Base-by-base conservation (phyloP, 495 filamentous ascomycete species). In the Podospora conica region DNA sequence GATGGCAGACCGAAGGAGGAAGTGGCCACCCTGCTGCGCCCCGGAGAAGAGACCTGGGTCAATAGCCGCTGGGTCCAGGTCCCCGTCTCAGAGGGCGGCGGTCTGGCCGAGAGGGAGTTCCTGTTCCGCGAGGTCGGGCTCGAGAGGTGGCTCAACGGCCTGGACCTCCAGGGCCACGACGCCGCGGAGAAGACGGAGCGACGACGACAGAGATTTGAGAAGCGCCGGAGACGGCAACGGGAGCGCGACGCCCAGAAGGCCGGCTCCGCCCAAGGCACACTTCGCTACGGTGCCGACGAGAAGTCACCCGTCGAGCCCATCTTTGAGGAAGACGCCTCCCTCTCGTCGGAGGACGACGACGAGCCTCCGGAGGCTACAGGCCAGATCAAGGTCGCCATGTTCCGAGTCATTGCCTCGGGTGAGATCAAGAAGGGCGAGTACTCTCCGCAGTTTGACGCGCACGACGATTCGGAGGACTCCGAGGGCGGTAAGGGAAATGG, bases 11-110 rank as follows among this genome's bases (percentile, higher is more conserved):
- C 86, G 28, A 98, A 99, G 77, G 95, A 99, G 71, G 95, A 99
- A 75, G 96, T 98, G 18, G 95, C 95, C 63, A 99, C 95, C 31
- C 79, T 99, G 54, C 82, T 99, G 33, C 84, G 95, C 63, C 87
- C 93, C 21, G 96, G 96, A 54, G 95, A 97, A 68, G 95, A 99
- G 77, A 99, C 95, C 0, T 99, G 95, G 95, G 96, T 99, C 24
- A 97, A 97, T 69, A 97, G 93, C 10, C 82, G 95, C 73, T 99
- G 95, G 95, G 95, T 99, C 66, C 92, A 94, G 72, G 86, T 98
- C 4, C 92, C 93, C 2, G 87, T 91, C 11, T 89, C 89, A 2
- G 94, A 98, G 78, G 93, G 93, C 23, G 93, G 93, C 24, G 93
- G 93, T 15, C 87, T 99, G 28, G 95, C 95, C 57, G 95, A 99